Evolutionary conservation across 257 asterid species (phyloP).

Genomic region (Solanum bulbocastanum): DNA sequence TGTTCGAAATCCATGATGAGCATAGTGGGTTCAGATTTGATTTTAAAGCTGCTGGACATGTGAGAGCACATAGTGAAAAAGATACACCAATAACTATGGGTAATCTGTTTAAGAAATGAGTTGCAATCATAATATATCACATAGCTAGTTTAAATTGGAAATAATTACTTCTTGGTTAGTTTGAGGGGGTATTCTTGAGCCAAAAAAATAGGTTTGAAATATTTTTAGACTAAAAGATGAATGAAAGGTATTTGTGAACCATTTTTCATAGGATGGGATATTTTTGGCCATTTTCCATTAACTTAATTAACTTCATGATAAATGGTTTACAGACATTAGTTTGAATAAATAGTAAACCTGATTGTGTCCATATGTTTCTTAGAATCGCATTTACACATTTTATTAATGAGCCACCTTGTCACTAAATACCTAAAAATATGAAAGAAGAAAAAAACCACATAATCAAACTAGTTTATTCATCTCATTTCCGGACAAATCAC

Average conservation of each 20-base stretch:
- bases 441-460: neutral
- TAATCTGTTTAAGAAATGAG: neutral
- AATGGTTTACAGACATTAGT: neutral
- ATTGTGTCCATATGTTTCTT: neutral
- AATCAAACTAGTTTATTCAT: neutral
- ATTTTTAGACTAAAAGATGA: neutral
- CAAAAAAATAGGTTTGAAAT: neutral
- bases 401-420: neutral
- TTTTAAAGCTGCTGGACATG: neutral
- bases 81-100: neutral
- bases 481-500: neutral
- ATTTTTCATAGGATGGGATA: neutral
- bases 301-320: neutral
- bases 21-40: neutral
- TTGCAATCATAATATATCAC: neutral
- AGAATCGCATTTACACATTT: neutral
- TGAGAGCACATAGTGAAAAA: neutral
- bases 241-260: neutral
- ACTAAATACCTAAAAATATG: neutral
- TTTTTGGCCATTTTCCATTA: neutral
- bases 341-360: neutral
- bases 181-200: neutral
- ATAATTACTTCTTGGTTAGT: too few species aligned
- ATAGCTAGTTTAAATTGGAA: too few species aligned
- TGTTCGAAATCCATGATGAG: neutral